A percentile compares a stretch with the other conserved stretches of the same genome.
Conservation (phyloP, 2,329 filamentous ascomycete genomes). For the Claviceps digitariae region DNA sequence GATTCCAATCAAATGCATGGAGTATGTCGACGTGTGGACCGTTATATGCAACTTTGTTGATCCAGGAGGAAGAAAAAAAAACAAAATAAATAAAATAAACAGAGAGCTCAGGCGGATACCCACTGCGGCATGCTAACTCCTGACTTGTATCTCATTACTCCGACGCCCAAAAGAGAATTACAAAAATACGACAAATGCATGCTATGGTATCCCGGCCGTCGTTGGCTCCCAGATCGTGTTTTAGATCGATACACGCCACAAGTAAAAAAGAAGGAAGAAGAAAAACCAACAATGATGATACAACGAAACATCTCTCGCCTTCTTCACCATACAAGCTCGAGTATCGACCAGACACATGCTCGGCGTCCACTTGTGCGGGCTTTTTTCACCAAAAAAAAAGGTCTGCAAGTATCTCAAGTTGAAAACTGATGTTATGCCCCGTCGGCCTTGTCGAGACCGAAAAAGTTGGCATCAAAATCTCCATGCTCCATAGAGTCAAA, state of each 20-base stretch:
- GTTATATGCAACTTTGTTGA: background rate
- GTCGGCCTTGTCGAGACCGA: constrained; percentile 22
- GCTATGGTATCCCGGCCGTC: background rate
- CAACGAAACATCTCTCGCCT: background rate
- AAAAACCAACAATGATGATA: background rate
- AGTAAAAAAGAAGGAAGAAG: background rate
- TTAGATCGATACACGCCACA: background rate
- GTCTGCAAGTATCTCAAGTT: background rate
- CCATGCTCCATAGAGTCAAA: constrained; percentile 29
- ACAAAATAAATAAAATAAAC: background rate
- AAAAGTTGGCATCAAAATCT: constrained; percentile 35
- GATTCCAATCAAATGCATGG: background rate
- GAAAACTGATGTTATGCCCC: constrained; percentile 6
- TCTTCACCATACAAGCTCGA: too few relatives aligned
- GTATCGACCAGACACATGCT: too few relatives aligned
- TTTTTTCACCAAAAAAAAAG: background rate
- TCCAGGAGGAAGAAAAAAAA: background rate
- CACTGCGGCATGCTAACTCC: background rate
- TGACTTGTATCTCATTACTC: background rate
- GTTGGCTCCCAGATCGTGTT: background rate
- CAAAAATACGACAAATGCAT: background rate
- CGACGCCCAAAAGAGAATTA: background rate
- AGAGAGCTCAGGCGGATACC: background rate
- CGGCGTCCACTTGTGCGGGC: too few relatives aligned
- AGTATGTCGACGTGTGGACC: background rate